Conservation (phyloP, 805 yeast species). For the Ogataea wickerhamii region DNA sequence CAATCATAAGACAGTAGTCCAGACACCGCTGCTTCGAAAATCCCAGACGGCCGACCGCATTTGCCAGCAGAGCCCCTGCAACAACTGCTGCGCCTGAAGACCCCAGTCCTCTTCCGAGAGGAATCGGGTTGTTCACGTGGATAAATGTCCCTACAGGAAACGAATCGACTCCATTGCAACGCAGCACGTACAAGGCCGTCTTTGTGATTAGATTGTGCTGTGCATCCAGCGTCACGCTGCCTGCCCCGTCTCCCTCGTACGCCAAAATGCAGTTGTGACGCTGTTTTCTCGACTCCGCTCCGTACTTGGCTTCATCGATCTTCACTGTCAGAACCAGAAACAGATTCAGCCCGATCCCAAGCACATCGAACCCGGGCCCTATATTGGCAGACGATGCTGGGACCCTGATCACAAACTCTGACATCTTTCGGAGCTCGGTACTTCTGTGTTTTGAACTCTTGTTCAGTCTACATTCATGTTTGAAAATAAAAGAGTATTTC, state of each 20-base stretch:
- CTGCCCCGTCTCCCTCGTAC: conserved; percentile 77
- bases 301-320: conserved; percentile 46
- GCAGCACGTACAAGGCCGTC: conserved; percentile 86
- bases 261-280: conserved; percentile 65
- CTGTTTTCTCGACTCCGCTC: conserved; percentile 47
- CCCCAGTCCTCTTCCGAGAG: conserved; percentile 94
- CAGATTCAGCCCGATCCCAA: conserved; percentile 84
- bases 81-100: conserved; percentile 98
- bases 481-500: too few relatives aligned
- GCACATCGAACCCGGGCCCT: conserved; percentile 97
- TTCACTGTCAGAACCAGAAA: conserved; percentile 67
- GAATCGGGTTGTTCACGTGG: conserved; percentile 85
- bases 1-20: conserved; percentile 95
- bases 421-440: conserved; percentile 25
- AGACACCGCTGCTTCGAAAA: conserved; percentile 78
- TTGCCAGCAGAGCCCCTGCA: conserved; percentile 90
- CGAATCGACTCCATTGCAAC: conserved; percentile 69
- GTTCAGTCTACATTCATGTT: too few relatives aligned
- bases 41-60: conserved; percentile 71
- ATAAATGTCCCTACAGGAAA: conserved; percentile 85
- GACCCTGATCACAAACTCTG: conserved; percentile 61
- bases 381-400: conserved; percentile 98
- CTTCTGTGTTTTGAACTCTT: too few relatives aligned
- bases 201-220: conserved; percentile 85
- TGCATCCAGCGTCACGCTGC: conserved; percentile 70